A percentile compares a stretch with the other conserved stretches of the same genome.
These are phyloP conservation scores for Crithidia sp. DNA, from an alignment of 208 protist species.

Conservation along the genomic window DNA sequence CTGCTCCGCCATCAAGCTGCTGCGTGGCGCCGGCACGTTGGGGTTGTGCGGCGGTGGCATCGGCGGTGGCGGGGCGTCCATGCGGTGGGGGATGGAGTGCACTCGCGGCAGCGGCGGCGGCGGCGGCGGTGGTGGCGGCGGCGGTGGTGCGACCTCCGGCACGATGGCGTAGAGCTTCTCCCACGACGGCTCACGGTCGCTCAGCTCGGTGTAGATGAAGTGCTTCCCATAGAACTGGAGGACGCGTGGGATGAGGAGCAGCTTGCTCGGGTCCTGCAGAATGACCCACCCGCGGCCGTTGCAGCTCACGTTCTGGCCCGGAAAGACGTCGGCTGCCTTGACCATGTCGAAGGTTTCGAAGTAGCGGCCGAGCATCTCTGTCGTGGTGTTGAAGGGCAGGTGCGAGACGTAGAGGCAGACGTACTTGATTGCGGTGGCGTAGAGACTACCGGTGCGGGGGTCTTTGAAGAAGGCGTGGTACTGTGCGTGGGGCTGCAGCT, in stretches of 20 bases:
- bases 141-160: constrained; percentile 14
- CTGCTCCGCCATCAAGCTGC: constrained; percentile 22
- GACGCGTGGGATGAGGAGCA: constrained; percentile 58
- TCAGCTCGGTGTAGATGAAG: constrained; percentile 70
- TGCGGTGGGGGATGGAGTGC: constrained; percentile 24
- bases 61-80: constrained; percentile 22
- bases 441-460: constrained; percentile 39
- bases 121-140: constrained; percentile 34
- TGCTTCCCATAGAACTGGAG: constrained; percentile 69
- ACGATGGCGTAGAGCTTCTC: constrained; percentile 32
- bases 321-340: constrained; percentile 70
- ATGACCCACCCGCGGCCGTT: constrained; percentile 82
- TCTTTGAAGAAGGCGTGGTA: constrained; percentile 76
- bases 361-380: constrained; percentile 74
- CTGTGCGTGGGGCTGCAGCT: constrained; percentile 68
- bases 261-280: constrained; percentile 59
- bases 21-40: constrained; percentile 33
- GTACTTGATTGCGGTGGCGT: constrained; percentile 37
- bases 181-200: constrained; percentile 52
- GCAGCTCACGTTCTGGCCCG: constrained; percentile 39
- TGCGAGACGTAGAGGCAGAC: constrained; percentile 73
- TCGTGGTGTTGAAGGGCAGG: constrained; percentile 71
- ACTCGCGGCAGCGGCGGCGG: constrained; percentile 26
- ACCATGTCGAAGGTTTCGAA: constrained; percentile 82
- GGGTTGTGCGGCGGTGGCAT: constrained; percentile 22